phyloP scores from a whole-genome alignment of 1,139 yeast genomes.

The Torulaspora globosa region DNA sequence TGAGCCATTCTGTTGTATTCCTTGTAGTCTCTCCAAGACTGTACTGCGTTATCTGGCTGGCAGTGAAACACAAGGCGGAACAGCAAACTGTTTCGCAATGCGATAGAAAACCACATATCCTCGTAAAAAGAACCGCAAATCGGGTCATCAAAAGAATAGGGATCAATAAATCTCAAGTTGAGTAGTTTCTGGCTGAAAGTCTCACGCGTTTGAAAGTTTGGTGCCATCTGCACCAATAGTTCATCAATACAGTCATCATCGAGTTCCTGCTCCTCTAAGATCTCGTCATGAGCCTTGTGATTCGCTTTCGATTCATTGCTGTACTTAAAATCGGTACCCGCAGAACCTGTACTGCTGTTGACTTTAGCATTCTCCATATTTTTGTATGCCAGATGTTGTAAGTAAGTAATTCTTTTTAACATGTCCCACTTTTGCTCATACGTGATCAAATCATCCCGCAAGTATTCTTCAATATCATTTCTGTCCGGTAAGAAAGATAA shows the following conservation, averaged over 20 bases:
- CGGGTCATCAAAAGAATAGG: conserved; percentile 86
- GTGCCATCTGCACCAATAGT: conserved; percentile 39
- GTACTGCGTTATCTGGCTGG: conserved; percentile 89
- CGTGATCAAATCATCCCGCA: conserved; percentile 45
- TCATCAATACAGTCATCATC: conserved; percentile 47
- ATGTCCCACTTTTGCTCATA: conserved; percentile 49
- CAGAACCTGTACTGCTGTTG: conserved; percentile 21
- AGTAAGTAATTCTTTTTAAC: conserved; percentile 62
- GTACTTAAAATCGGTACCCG: conserved; percentile 1
- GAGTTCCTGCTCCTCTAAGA: conserved; percentile 33
- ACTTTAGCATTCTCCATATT: conserved; percentile 40
- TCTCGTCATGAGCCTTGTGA: conserved; percentile 12
- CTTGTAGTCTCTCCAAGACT: conserved; percentile 86
- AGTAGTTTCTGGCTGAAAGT: conserved; percentile 17
- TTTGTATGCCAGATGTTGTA: conserved; percentile 57
- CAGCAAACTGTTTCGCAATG: conserved; percentile 75
- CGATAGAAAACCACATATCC: conserved; percentile 83
- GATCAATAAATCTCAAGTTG: conserved; percentile 63
- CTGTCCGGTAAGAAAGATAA: conserved; percentile 51
- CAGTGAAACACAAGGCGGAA: conserved; percentile 85
- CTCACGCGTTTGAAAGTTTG: conserved; percentile 19
- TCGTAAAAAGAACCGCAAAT: conserved; percentile 71
- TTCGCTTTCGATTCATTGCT: conserved; percentile 5
- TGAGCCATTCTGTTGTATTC: conserved; percentile 54
- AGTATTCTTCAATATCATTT: conserved; percentile 52